Base-by-base conservation (phyloP, 2,329 filamentous ascomycete species). In the Periconia macrospinosa region DNA sequence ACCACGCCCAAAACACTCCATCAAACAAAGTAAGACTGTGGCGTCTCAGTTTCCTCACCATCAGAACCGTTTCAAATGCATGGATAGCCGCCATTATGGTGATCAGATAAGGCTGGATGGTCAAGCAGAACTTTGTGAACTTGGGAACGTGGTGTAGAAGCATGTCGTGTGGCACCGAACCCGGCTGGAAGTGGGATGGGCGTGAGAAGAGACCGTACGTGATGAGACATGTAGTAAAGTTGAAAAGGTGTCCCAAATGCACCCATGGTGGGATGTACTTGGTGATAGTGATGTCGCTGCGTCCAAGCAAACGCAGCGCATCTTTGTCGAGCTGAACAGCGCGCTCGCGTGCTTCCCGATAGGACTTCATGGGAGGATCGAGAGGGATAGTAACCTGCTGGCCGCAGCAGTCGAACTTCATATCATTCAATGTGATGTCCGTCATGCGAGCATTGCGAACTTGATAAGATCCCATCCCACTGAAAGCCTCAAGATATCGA, bases 401-500 rank as follows among this genome's bases (percentile, higher is more conserved):
- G 76, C 80, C 76, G 19, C 77, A 76, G 54, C 83, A 83, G 51
- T 63, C 66, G 63, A 93, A 79, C 35, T 79, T 83, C 75, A 97
- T 82, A 58, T 81, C 72, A 35, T 79, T 73, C 53, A 91, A 80
- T 30, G 81, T 79, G 56, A 96, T 79, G 69, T 92, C 87, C 50
- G 80, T 77, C 59, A 96, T 78, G 40, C 78, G 74, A 18, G 89
- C 85, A 18, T 78, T 76, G 53, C 83, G 76, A 47, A 87, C 82
- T 47, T 81, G 76, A 55, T 76, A 73, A 8, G 81, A 67, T 15
- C 86, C 82, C 43, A 90, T 78, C 15, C 79, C 73, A 69, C 78
- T 80, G 77, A 86, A 91, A 73, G 91, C 84, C 59, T 86, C 86
- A n/a, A 95, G 83, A 75, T 92, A 96, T 68, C 88, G 82, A 53